phyloP scores from a whole-genome alignment of 2,329 filamentous ascomycete genomes.

The Penicillium vulpinum region DNA sequence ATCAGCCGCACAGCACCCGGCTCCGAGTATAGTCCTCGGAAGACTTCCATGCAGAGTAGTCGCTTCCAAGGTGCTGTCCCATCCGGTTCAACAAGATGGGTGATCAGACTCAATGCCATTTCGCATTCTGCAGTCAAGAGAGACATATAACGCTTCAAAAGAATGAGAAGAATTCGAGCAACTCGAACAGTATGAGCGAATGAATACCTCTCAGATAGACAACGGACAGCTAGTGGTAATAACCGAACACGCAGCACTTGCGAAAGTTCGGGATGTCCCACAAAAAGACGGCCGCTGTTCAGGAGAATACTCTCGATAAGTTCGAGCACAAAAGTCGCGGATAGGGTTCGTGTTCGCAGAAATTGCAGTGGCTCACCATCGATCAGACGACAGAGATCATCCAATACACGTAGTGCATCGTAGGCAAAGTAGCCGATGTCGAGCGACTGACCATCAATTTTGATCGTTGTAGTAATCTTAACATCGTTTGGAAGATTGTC shows the following conservation, averaged over 20 bases:
- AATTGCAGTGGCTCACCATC: constrained; percentile 83
- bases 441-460: constrained; percentile 63
- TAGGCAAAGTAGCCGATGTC: constrained; percentile 73
- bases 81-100: constrained; percentile 85
- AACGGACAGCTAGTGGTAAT: constrained; percentile 78
- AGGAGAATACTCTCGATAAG: constrained; percentile 87
- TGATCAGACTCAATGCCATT: constrained; percentile 76
- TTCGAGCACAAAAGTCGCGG: constrained; percentile 82
- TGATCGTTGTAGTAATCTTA: constrained; percentile 65
- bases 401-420: constrained; percentile 84
- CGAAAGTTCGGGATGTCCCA: constrained; percentile 74
- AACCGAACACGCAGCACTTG: constrained; percentile 74
- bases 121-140: constrained; percentile 78
- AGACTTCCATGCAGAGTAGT: constrained; percentile 85
- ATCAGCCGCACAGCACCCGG: constrained; percentile 75
- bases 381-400: constrained; percentile 84
- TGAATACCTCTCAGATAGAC: constrained; percentile 72
- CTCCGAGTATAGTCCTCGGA: constrained; percentile 81
- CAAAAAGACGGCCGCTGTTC: constrained; percentile 79
- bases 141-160: constrained; percentile 74
- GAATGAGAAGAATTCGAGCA: constrained; percentile 76
- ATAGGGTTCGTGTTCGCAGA: constrained; percentile 73
- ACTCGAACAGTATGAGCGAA: constrained; percentile 83
- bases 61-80: constrained; percentile 77
- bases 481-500: constrained; percentile 58